Conservation (phyloP, 768 basidiomycete species). For the Amanita jacksonii region DNA sequence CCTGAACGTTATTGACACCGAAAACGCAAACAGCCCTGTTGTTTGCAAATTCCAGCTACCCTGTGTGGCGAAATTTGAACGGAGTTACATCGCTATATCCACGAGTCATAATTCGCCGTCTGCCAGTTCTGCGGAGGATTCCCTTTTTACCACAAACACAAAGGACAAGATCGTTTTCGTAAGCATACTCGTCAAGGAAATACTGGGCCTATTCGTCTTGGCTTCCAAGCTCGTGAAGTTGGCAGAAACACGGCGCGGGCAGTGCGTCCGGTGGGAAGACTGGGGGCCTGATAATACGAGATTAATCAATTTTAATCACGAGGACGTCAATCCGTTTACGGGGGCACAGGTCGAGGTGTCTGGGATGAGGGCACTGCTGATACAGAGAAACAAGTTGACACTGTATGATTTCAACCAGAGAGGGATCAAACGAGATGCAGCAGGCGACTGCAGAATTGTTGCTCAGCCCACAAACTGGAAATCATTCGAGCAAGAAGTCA, state of each 20-base stretch:
- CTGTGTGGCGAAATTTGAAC: not conserved
- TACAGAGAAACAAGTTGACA: not conserved
- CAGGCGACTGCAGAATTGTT: not conserved
- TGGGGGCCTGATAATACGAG: slow-evolving; percentile 46
- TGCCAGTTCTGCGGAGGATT: not conserved
- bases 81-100: not conserved
- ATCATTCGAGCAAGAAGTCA: not conserved
- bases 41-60: not conserved
- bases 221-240: not conserved
- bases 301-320: slow-evolving; percentile 13
- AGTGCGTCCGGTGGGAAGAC: slow-evolving; percentile 26
- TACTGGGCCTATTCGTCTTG: not conserved
- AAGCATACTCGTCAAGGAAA: slow-evolving; percentile 1
- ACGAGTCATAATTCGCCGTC: not conserved
- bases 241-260: not conserved
- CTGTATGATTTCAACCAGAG: slow-evolving; percentile 6
- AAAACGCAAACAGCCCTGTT: not conserved
- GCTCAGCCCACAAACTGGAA: not conserved
- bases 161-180: not conserved
- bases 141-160: not conserved
- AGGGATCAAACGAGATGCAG: not conserved
- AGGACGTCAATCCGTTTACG: not conserved
- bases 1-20: slow-evolving; percentile 1
- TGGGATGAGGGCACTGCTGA: slow-evolving; percentile 33
- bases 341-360: slow-evolving; percentile 24